These are phyloP conservation scores for Eutypella sp. DNA, from an alignment of 2,329 filamentous ascomycete genomes.

Conservation along the genomic window DNA sequence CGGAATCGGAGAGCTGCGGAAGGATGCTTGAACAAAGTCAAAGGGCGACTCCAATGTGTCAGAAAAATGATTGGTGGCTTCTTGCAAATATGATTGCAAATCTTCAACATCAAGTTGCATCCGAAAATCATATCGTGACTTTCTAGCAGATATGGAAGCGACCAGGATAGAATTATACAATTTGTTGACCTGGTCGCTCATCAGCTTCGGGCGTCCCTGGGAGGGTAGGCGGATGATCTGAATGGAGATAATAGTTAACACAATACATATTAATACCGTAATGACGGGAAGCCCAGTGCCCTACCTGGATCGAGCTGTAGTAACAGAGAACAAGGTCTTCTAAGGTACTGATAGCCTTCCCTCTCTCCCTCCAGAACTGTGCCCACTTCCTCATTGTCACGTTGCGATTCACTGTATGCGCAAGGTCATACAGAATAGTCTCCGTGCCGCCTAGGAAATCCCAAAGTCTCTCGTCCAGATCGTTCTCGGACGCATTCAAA, in stretches of 20 bases:
- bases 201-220: slow-evolving; percentile 35
- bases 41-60: slow-evolving; percentile 40
- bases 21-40: slow-evolving; percentile 44
- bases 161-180: slow-evolving; percentile 34
- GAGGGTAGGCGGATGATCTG: slow-evolving; percentile 36
- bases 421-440: slow-evolving; percentile 24
- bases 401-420: slow-evolving; percentile 19
- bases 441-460: slow-evolving; percentile 30
- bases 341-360: slow-evolving; percentile 32
- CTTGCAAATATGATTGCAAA: slow-evolving; percentile 41
- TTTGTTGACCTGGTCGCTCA: slow-evolving; percentile 39
- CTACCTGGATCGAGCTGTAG: slow-evolving; percentile 36
- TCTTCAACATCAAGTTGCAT: slow-evolving; percentile 43
- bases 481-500: slow-evolving; percentile 35
- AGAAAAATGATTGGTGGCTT: slow-evolving; percentile 46
- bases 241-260: background rate
- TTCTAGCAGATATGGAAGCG: slow-evolving; percentile 30
- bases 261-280: background rate
- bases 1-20: slow-evolving; percentile 40
- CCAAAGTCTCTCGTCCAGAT: slow-evolving; percentile 20
- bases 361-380: slow-evolving; percentile 30
- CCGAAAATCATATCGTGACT: slow-evolving; percentile 31
- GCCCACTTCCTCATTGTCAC: slow-evolving; percentile 23
- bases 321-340: slow-evolving; percentile 39
- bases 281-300: background rate